Conservation (phyloP, 2,329 filamentous ascomycete species). For the Nectriaceae sp. region DNA sequence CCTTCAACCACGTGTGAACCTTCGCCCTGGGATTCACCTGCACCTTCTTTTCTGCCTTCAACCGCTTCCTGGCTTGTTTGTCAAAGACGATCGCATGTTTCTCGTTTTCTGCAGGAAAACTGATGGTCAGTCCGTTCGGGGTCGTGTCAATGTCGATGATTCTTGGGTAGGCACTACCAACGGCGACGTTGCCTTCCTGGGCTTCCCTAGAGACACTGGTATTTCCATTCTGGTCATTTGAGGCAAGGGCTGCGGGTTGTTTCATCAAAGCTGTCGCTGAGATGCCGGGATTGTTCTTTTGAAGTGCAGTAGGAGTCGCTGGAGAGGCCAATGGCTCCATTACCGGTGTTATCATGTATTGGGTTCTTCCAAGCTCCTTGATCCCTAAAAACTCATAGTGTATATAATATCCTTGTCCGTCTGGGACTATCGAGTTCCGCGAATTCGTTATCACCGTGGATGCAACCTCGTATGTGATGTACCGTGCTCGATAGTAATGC, state of each 20-base stretch:
- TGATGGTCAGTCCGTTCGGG: slow-evolving; percentile 10
- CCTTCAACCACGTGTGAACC: slow-evolving; percentile 23
- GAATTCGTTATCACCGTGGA: slow-evolving; percentile 13
- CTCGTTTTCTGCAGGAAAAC: slow-evolving; percentile 3
- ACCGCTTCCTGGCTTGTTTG: slow-evolving; percentile 18
- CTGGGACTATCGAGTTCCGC: slow-evolving; percentile 21
- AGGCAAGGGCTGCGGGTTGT: too few relatives aligned
- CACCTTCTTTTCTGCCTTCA: slow-evolving; percentile 19
- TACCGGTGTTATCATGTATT: neutral
- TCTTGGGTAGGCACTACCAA: neutral
- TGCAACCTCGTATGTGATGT: slow-evolving; percentile 19
- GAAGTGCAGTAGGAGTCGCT: too few relatives aligned
- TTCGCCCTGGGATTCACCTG: slow-evolving; percentile 19
- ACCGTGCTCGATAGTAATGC: slow-evolving; percentile 25
- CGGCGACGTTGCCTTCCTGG: too few relatives aligned
- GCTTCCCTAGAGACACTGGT: neutral
- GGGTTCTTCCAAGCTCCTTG: slow-evolving; percentile 4
- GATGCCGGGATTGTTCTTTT: too few relatives aligned
- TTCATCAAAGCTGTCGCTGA: too few relatives aligned
- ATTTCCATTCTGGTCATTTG: too few relatives aligned
- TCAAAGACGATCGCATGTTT: slow-evolving; percentile 10
- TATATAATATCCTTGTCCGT: slow-evolving; percentile 19
- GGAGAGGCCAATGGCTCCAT: slow-evolving; percentile 2
- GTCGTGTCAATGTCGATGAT: slow-evolving; percentile 1
- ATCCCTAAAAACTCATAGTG: slow-evolving; percentile 25